A percentile compares a stretch with the other conserved stretches of the same genome.
phyloP scores from a whole-genome alignment of 1,139 yeast species.

The Blastobotrys petasosporus region DNA sequence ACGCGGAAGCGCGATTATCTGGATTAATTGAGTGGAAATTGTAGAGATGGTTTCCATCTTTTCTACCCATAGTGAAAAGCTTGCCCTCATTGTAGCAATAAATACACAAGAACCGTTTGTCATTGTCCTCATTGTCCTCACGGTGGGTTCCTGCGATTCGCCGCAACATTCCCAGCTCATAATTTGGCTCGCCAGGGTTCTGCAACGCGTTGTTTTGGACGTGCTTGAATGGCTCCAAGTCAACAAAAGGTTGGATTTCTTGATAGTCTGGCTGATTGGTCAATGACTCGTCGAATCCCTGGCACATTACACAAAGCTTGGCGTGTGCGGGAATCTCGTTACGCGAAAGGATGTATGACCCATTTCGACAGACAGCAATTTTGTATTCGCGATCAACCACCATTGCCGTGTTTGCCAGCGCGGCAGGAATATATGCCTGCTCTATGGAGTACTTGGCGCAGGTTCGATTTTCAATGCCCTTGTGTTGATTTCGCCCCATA shows the following conservation, averaged over 20 bases:
- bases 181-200: conserved; percentile 3
- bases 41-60: conserved; percentile 11
- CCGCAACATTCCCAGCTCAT: conserved; percentile 11
- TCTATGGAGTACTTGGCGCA: conserved; percentile 5
- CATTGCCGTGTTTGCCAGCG: conserved; percentile 11
- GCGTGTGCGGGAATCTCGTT: conserved; percentile 13
- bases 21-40: conserved; percentile 10
- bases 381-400: conserved; percentile 10
- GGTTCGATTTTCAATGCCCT: conserved; percentile 11
- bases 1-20: conserved; percentile 9
- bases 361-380: conserved; percentile 13
- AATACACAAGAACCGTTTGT: conserved; percentile 11
- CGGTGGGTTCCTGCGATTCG: conserved; percentile 12
- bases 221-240: conserved; percentile 8
- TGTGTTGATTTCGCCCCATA: conserved; percentile 13
- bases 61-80: conserved; percentile 12
- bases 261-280: conserved; percentile 9
- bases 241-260: conserved; percentile 6
- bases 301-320: conserved; percentile 12
- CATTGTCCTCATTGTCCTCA: conserved; percentile 13
- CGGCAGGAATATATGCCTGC: conserved; percentile 9
- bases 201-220: conserved; percentile 1
- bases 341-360: conserved; percentile 9
- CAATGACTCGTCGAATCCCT: conserved; percentile 10
- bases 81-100: conserved; percentile 11